These are phyloP conservation scores for Saccharomyces uvarum DNA, from an alignment of 1,139 yeast genomes.

Conservation along the genomic window DNA sequence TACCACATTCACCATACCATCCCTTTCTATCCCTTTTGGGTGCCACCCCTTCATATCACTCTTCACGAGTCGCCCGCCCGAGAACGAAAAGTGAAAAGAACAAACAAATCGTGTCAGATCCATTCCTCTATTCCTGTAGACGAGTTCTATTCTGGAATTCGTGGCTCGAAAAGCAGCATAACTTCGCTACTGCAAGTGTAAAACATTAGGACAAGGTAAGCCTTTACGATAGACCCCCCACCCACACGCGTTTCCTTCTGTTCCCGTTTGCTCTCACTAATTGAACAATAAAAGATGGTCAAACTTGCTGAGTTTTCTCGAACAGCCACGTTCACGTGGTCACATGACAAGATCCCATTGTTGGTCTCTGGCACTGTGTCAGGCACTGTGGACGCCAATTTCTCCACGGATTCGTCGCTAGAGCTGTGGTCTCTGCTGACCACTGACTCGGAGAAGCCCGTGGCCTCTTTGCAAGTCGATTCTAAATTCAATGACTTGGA, in stretches of 20 bases:
- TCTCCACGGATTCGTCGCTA: slow-evolving; percentile 66
- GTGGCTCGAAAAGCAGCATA: background rate
- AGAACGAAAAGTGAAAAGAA: slow-evolving; percentile 1
- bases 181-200: background rate
- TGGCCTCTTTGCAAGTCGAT: slow-evolving; percentile 48
- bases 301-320: slow-evolving; percentile 76
- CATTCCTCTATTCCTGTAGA: background rate
- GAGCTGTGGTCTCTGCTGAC: slow-evolving; percentile 70
- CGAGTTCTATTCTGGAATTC: background rate
- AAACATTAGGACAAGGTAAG: background rate
- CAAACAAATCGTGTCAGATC: slow-evolving; percentile 1
- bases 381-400: slow-evolving; percentile 86
- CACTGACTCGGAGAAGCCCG: slow-evolving; percentile 40
- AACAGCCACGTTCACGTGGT: slow-evolving; percentile 95
- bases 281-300: slow-evolving; percentile 44
- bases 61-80: background rate
- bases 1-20: background rate
- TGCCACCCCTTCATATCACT: background rate
- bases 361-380: slow-evolving; percentile 90
- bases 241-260: background rate
- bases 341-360: slow-evolving; percentile 63
- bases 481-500: slow-evolving; percentile 68
- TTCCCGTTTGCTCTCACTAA: slow-evolving; percentile 3
- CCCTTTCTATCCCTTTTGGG: background rate
- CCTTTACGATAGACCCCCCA: background rate